Percentiles rank a stretch among this genome's conserved stretches.
Evolutionary conservation across 2,329 filamentous ascomycete species (phyloP).

Genomic region (Beauveria caledonica): DNA sequence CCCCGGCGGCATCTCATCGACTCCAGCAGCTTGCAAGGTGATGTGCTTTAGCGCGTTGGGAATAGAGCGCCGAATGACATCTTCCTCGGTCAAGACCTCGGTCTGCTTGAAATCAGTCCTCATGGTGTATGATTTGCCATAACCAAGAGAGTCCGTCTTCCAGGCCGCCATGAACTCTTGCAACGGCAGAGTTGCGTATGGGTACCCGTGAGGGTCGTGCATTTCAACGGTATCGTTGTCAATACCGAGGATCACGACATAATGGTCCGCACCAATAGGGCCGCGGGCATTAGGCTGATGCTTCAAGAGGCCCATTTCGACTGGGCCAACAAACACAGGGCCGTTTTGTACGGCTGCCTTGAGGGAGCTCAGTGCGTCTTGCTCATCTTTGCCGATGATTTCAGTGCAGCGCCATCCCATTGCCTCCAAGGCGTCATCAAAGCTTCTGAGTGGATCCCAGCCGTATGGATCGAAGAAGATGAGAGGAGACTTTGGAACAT

Average conservation of each 20-base stretch:
- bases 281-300: constrained; percentile 13
- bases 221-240: constrained; percentile 9
- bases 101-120: constrained; percentile 12
- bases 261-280: constrained; percentile 15
- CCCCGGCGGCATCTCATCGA: constrained; percentile 11
- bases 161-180: constrained; percentile 14
- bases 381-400: constrained; percentile 10
- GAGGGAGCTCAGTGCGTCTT: constrained; percentile 12
- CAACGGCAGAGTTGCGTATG: constrained; percentile 14
- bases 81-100: constrained; percentile 12
- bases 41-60: constrained; percentile 10
- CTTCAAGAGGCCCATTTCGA: constrained; percentile 15
- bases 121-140: constrained; percentile 16
- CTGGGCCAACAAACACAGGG: constrained; percentile 15
- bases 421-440: constrained; percentile 12
- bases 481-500: constrained; percentile 4
- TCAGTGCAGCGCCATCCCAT: constrained; percentile 14
- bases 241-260: constrained; percentile 13
- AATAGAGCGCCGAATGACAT: constrained; percentile 13
- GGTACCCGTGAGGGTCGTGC: constrained; percentile 15
- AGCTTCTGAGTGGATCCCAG: constrained; percentile 13
- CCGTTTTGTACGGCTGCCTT: constrained; percentile 11
- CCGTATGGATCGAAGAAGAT: constrained; percentile 16
- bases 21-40: constrained; percentile 2
- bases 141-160: constrained; percentile 14